These are phyloP conservation scores for Fagus sylvatica DNA, from an alignment of 306 rosid genomes.

Conservation along the genomic window DNA sequence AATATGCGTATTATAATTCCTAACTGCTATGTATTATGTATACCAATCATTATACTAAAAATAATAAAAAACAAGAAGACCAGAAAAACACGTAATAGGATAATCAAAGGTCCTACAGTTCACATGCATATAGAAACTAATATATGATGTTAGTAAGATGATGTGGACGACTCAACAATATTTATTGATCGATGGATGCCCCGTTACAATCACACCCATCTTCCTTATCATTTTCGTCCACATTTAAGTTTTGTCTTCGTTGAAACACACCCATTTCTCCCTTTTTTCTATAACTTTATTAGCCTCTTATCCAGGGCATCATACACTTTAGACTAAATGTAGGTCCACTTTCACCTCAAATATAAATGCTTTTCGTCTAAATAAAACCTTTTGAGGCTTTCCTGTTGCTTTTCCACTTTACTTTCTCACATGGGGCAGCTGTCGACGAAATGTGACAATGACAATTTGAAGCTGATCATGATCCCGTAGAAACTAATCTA, in stretches of 20 bases:
- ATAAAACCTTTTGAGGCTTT: not conserved
- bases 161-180: not conserved
- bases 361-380: not conserved
- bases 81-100: not conserved
- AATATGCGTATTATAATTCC: no score
- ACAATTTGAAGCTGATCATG: not conserved
- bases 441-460: not conserved
- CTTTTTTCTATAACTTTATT: not conserved
- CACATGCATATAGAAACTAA: not conserved
- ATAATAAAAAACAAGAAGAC: no score
- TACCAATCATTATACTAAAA: no score
- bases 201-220: not conserved
- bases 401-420: not conserved
- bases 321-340: not conserved
- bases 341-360: not conserved
- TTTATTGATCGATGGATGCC: not conserved
- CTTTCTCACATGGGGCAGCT: not conserved
- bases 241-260: not conserved
- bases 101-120: not conserved
- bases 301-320: conserved; percentile 21
- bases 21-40: no score
- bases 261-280: not conserved
- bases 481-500: not conserved
- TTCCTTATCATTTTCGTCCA: not conserved
- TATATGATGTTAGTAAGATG: not conserved